Conservation (phyloP, 208 protist genomes). For the Angomonas deanei region DNA sequence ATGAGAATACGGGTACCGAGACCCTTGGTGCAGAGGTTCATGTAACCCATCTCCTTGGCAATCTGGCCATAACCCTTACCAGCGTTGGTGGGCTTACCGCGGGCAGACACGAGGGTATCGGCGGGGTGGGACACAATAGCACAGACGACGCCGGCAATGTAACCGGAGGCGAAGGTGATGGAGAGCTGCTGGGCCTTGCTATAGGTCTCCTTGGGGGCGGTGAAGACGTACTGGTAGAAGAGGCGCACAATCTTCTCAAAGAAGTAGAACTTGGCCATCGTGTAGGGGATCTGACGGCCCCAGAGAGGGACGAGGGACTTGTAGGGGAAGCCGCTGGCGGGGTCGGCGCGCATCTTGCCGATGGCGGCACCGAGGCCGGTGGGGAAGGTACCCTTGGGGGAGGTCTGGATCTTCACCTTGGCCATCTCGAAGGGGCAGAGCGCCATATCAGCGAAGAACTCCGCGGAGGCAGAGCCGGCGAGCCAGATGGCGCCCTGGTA, state of each 20-base stretch:
- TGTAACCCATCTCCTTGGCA: constrained; percentile 80
- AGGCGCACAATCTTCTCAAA: constrained; percentile 84
- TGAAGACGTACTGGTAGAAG: constrained; percentile 89
- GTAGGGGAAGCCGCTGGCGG: constrained; percentile 82
- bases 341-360: constrained; percentile 63
- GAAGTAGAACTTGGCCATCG: constrained; percentile 94
- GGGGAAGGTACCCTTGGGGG: constrained; percentile 73
- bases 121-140: constrained; percentile 96
- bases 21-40: constrained; percentile 80
- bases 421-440: constrained; percentile 94
- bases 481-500: constrained; percentile 85
- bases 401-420: constrained; percentile 92
- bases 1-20: constrained; percentile 94
- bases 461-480: constrained; percentile 88
- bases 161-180: constrained; percentile 92
- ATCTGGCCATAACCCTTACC: constrained; percentile 78
- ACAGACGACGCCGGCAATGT: constrained; percentile 93
- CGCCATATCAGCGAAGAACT: constrained; percentile 95
- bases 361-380: constrained; percentile 59
- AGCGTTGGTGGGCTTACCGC: constrained; percentile 86
- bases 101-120: constrained; percentile 91
- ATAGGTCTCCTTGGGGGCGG: constrained; percentile 75
- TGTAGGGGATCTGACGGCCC: constrained; percentile 95
- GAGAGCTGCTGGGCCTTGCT: constrained; percentile 81
- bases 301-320: constrained; percentile 88